These are phyloP conservation scores for Piper longum DNA, from an alignment of 164 flowering plant genomes.

Conservation along the genomic window DNA sequence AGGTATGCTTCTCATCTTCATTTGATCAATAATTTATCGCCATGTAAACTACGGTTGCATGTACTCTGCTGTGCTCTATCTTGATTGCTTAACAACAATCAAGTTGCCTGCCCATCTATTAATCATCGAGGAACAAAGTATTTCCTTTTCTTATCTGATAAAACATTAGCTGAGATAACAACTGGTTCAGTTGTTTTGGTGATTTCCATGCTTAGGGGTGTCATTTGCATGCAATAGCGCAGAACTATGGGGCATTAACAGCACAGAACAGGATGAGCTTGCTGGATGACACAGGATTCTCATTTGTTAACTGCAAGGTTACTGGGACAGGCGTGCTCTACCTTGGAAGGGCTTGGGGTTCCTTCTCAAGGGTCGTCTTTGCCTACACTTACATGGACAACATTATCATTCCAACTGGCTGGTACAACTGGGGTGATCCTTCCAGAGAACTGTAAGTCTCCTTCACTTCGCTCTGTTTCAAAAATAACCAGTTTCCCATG, in stretches of 20 bases:
- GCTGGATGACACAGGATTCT: constrained; percentile 85
- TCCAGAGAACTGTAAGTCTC: constrained; percentile 53
- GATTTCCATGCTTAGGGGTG: constrained; percentile 39
- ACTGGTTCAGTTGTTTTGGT: no score
- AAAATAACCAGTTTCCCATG: not conserved
- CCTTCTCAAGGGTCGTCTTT: constrained; percentile 89
- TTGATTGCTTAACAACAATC: no score
- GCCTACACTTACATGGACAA: constrained; percentile 92
- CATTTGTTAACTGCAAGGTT: constrained; percentile 88
- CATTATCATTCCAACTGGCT: constrained; percentile 84
- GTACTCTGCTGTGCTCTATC: no score
- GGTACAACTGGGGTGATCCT: constrained; percentile 99
- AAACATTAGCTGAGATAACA: no score
- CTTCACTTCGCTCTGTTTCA: constrained; percentile 1
- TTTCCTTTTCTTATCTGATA: no score
- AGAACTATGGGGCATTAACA: constrained; percentile 61
- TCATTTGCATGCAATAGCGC: constrained; percentile 89
- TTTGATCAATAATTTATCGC: no score
- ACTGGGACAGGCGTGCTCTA: constrained; percentile 91
- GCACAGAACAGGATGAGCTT: constrained; percentile 78
- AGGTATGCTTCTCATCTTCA: constrained; percentile 27
- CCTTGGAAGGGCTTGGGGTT: constrained; percentile 98
- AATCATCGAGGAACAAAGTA: no score
- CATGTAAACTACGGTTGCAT: no score
- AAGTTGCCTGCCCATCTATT: no score